Percentiles rank a stretch among this genome's conserved stretches.
Evolutionary conservation across 208 protist genomes (phyloP).

Genomic region (Leishmania arabica): DNA sequence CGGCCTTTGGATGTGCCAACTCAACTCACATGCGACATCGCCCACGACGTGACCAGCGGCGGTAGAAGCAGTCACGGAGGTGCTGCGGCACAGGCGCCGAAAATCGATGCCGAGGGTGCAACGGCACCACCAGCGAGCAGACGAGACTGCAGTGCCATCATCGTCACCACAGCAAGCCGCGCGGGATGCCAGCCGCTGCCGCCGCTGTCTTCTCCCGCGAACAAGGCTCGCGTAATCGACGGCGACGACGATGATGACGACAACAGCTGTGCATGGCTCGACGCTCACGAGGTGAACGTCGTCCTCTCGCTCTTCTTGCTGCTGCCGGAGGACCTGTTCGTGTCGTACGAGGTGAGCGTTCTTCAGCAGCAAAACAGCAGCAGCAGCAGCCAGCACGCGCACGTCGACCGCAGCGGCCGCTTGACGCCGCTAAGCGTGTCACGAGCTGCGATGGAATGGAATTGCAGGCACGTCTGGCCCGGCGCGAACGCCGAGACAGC

Average conservation of each 20-base stretch:
- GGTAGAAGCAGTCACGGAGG: not conserved
- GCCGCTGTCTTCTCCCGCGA: not conserved
- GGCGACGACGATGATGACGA: slow-evolving; percentile 7
- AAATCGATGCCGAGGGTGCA: not conserved
- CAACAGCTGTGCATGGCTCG: slow-evolving; percentile 22
- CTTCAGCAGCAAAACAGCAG: slow-evolving; percentile 5
- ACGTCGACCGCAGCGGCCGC: not conserved
- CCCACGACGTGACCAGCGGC: not conserved
- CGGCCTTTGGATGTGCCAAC: not conserved
- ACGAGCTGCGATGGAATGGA: slow-evolving; percentile 16
- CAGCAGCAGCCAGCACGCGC: slow-evolving; percentile 1
- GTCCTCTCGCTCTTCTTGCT: slow-evolving; percentile 58
- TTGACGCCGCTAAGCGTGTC: not conserved
- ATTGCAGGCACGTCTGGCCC: slow-evolving; percentile 9
- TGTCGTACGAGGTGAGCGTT: slow-evolving; percentile 67
- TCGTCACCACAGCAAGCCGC: not conserved
- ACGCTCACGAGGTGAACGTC: slow-evolving; percentile 35
- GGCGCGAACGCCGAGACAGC: not conserved
- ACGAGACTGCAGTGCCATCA: not conserved
- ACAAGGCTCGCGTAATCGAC: not conserved
- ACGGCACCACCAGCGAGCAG: not conserved
- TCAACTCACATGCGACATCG: not conserved
- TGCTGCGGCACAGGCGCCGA: not conserved
- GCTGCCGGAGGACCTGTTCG: slow-evolving; percentile 67
- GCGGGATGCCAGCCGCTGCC: slow-evolving; percentile 4